Evolutionary conservation across 2,329 filamentous ascomycete genomes (phyloP).

Genomic region (Beauveria sp.): DNA sequence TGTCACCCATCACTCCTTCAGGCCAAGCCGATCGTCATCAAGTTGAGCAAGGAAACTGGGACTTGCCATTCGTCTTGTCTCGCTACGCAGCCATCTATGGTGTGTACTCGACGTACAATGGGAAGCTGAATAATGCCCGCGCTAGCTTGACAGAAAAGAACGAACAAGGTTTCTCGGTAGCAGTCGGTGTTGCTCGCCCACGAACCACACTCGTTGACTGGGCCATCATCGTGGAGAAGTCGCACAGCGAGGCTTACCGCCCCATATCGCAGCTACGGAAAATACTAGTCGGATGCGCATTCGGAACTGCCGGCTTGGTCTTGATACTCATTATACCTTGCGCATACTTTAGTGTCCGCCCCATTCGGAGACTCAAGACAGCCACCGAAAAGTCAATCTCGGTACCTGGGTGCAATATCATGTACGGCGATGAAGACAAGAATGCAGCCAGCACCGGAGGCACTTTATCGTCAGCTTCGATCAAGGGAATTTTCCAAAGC

Average conservation of each 20-base stretch:
- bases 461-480: slow-evolving; percentile 35
- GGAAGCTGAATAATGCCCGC: slow-evolving; percentile 55
- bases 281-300: slow-evolving; percentile 77
- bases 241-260: slow-evolving; percentile 63
- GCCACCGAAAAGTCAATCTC: slow-evolving; percentile 69
- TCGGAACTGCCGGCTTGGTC: slow-evolving; percentile 69
- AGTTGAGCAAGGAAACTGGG: slow-evolving; percentile 28
- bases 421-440: slow-evolving; percentile 35
- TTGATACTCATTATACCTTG: slow-evolving; percentile 67
- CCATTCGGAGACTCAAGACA: slow-evolving; percentile 66
- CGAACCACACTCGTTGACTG: slow-evolving; percentile 66
- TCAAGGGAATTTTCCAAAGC: slow-evolving; percentile 32
- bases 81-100: slow-evolving; percentile 55
- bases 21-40: slow-evolving; percentile 41
- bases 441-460: slow-evolving; percentile 32
- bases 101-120: slow-evolving; percentile 46
- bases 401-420: slow-evolving; percentile 50
- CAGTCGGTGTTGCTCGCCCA: slow-evolving; percentile 72
- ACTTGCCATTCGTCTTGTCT: slow-evolving; percentile 48
- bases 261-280: slow-evolving; percentile 70
- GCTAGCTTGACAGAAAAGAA: slow-evolving; percentile 62
- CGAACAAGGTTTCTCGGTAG: slow-evolving; percentile 61
- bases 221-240: slow-evolving; percentile 74
- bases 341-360: slow-evolving; percentile 73
- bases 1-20: slow-evolving; percentile 41